Evolutionary conservation across 192 early-diverging fungal genomes (phyloP), one percentile per base, ranked within the genome.

Genomic region (Rhizoclosmatium globosum): DNA sequence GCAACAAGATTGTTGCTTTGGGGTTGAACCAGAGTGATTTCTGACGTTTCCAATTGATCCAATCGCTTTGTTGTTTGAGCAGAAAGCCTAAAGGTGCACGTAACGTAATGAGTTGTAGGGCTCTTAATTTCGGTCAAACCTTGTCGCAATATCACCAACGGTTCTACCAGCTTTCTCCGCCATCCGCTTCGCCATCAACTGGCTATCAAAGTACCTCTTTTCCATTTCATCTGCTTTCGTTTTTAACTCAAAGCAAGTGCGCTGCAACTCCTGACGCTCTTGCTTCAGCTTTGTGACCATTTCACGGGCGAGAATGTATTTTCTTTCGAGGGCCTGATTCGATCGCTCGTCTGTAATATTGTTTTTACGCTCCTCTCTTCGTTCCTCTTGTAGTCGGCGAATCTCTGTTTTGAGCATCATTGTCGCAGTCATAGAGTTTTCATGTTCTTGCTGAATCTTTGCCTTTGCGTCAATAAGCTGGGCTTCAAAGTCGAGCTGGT

Each of bases 391-490:
- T 1, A 88, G 68, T 13, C 87, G 81, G 17, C 87, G 81, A 44
- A 88, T 86, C 73, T 86, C 85, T 21, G 77, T 76, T 68, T 81
- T 82, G 2, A 88, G 85, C 87, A 88, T 86, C 15, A 72, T 66
- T 11, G 80, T 82, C 17, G 84, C 68, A 17, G 84, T 88, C 79
- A 68, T 66, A 21, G 68, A 38, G 46, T 86, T 87, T 46, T 84
- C 68, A 45, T 82, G 62, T n/a, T 82, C 69, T 75, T 89, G 86
- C 47, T 89, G 71, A 9, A 89, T 69, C 38, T 74, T 47, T 4
- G 80, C 61, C 53, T 74, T 59, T 21, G 83, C 53, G 68, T 89
- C 87, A 2, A 47, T 76, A 38, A 89, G 70, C 57, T 89, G 83
- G 47, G 68, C 53, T 72, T 89, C 86, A 3, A 87, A 76, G 21